Percentiles rank a stretch among this genome's conserved stretches.
phyloP scores from a whole-genome alignment of 2,329 filamentous ascomycete species.

The Alternaria metachromatica region DNA sequence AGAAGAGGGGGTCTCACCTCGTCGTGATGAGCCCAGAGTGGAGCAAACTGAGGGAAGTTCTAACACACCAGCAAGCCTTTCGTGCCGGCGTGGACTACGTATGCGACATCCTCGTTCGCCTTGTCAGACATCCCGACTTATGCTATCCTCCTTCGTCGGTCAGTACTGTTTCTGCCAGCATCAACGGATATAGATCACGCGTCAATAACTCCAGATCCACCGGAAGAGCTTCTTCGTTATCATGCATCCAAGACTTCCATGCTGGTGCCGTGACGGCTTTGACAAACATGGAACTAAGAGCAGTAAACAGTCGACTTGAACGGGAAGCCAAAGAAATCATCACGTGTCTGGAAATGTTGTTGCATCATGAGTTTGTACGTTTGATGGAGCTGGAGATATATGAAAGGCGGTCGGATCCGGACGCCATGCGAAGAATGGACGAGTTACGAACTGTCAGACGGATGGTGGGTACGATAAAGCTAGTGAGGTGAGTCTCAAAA shows the following conservation, averaged over 20 bases:
- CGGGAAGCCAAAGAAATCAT: not conserved
- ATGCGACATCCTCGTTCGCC: not conserved
- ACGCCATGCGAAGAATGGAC: not conserved
- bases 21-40: not conserved
- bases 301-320: not conserved
- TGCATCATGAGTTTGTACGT: not conserved
- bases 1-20: not conserved
- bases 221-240: not conserved
- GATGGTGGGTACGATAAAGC: not conserved
- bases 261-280: not conserved
- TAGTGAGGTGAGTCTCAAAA: not conserved
- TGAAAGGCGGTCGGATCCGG: not conserved
- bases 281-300: not conserved
- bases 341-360: not conserved
- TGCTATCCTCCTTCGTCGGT: not conserved
- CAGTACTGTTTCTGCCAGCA: not conserved
- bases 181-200: not conserved
- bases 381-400: not conserved
- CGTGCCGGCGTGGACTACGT: not conserved
- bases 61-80: not conserved
- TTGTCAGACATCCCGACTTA: not conserved
- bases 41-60: not conserved
- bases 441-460: not conserved
- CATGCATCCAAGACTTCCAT: not conserved
- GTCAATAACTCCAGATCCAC: not conserved